phyloP scores from a whole-genome alignment of 2,329 filamentous ascomycete species.

The Talaromyces sp. region DNA sequence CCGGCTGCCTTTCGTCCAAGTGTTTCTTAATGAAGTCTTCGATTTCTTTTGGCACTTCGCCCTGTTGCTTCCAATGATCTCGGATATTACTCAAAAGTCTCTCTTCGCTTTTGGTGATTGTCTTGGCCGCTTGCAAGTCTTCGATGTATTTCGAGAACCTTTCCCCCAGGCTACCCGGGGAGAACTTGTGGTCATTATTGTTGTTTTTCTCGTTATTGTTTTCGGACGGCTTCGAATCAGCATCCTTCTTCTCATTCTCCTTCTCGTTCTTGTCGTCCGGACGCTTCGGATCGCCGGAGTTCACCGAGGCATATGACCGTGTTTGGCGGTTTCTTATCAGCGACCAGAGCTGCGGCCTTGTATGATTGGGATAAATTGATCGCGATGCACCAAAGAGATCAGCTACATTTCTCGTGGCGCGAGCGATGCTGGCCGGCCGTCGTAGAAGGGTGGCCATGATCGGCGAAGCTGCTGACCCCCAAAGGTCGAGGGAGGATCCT shows the following conservation, averaged over 20 bases:
- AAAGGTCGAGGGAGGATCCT: background rate
- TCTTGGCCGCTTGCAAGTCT: background rate
- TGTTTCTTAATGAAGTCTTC: slow-evolving; percentile 10
- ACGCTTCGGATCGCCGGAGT: slow-evolving; percentile 40
- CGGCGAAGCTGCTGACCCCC: slow-evolving; percentile 11
- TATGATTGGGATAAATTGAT: slow-evolving; percentile 35
- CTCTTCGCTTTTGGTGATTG: background rate
- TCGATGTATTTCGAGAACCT: slow-evolving; percentile 3
- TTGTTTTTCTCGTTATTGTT: slow-evolving; percentile 4
- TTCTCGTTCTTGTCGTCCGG: slow-evolving; percentile 30
- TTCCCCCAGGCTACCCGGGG: background rate
- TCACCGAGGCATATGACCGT: slow-evolving; percentile 40
- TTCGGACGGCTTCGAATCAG: slow-evolving; percentile 11
- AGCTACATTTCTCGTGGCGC: slow-evolving; percentile 54
- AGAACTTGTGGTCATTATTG: background rate
- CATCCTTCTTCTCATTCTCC: slow-evolving; percentile 20
- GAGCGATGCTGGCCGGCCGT: slow-evolving; percentile 61
- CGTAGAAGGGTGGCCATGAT: slow-evolving; percentile 60
- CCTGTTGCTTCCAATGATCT: background rate
- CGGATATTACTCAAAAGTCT: slow-evolving; percentile 1
- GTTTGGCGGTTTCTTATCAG: slow-evolving; percentile 26
- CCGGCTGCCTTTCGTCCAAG: slow-evolving; percentile 1
- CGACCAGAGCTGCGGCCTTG: slow-evolving; percentile 34
- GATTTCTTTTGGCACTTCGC: slow-evolving; percentile 8
- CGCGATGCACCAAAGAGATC: slow-evolving; percentile 48